Base-by-base conservation (phyloP, 2,329 filamentous ascomycete genomes). In the Karstenula rhodostoma region DNA sequence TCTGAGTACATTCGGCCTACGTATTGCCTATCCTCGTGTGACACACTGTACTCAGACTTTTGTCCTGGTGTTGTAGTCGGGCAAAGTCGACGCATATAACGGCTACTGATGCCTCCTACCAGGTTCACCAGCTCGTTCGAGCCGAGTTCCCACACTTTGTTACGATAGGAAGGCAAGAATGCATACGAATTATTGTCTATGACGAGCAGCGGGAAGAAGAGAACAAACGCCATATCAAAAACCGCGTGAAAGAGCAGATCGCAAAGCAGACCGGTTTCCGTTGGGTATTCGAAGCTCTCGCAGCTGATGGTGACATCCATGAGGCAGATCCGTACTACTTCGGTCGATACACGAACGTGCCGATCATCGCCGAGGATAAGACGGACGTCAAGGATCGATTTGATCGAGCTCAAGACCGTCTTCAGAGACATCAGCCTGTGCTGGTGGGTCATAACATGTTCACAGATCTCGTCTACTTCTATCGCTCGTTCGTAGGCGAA, bases 391-490 rank as follows among this genome's bases (percentile, higher is more conserved):
- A 73, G 33, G 69, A 73, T 35, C 74, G 77, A 33, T 80, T 81
- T 50, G 65, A 78, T 35, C 75, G 77, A 19, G 78, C 79, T 0
- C 77, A 81, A 55, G 66, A 73, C 5, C 72, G 77, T 5, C 69
- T 89, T 13, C 79, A 78, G 46, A 71, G 75, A 22, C 82, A 79
- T 22, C 79, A 81, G 15, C 81, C 82, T 2, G 78, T 87, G 0
- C 67, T 90, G 0, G 81, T 90, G 3, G 87, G 88, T 0, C 88
- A 91, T 75, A 90, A 91, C 66, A 80, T 87, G 60, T 86, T 90
- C 63, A 83, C 84, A 1, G 88, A 91, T 65, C 78, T 91, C 3
- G 82, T 86, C 37, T 90, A 90, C 67, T 75, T 90, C 37, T 88
- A 89, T 72, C 76, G 80, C n/a, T 84, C 82, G 1, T 91, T 91